A percentile compares a stretch with the other conserved stretches of the same genome.
These are phyloP conservation scores for Senecio squalidus DNA, from an alignment of 140 eudicot genomes.

Conservation along the genomic window DNA sequence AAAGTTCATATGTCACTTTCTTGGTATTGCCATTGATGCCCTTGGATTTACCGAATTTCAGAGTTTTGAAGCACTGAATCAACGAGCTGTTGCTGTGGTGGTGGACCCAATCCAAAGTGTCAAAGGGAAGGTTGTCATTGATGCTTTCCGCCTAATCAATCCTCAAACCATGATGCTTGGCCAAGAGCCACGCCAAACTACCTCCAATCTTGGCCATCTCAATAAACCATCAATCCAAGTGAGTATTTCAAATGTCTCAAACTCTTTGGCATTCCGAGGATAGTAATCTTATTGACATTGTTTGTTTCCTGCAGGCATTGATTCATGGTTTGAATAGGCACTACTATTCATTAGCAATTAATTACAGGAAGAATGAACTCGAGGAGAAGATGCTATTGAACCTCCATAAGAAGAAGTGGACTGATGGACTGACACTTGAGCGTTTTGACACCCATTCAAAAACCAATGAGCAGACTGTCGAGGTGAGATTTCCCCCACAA, in stretches of 20 bases:
- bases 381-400: conserved; percentile 89
- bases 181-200: conserved; percentile 90
- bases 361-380: conserved; percentile 85
- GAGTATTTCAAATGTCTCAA: background rate
- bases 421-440: conserved; percentile 83
- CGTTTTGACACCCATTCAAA: conserved; percentile 79
- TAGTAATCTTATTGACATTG: conserved; percentile 3
- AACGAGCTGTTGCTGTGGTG: conserved; percentile 91
- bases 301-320: conserved; percentile 49
- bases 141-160: conserved; percentile 79
- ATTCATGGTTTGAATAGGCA: conserved; percentile 91
- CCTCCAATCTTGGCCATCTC: conserved; percentile 91
- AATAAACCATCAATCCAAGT: conserved; percentile 93
- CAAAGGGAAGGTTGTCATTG: conserved; percentile 88
- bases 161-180: conserved; percentile 99
- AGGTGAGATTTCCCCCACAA: conserved; percentile 33
- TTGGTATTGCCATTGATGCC: background rate
- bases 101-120: conserved; percentile 94
- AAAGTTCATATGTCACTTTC: background rate
- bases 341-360: conserved; percentile 87
- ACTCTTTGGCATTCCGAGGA: background rate
- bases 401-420: conserved; percentile 92
- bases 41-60: conserved; percentile 20
- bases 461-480: conserved; percentile 83
- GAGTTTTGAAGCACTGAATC: conserved; percentile 92